Evolutionary conservation across 129 eudicot species (phyloP).

Genomic region (Ambrosia artemisiifolia): DNA sequence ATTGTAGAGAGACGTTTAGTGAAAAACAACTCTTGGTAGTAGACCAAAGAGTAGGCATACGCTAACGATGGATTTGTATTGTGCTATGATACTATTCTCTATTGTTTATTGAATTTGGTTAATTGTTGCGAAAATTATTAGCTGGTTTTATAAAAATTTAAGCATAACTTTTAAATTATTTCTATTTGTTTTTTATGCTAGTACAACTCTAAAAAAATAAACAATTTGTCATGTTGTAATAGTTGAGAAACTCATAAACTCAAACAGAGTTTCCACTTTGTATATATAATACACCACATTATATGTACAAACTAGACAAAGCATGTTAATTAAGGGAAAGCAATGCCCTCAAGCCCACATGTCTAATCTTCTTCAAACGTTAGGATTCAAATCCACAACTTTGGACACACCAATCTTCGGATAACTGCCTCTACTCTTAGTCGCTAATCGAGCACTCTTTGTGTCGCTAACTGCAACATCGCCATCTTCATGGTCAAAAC

Average conservation of each 20-base stretch:
- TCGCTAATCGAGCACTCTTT: conserved; percentile 17
- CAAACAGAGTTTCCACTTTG: background rate
- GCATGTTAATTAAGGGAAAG: background rate
- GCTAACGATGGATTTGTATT: too few species aligned
- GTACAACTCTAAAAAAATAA: background rate
- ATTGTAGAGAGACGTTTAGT: too few species aligned
- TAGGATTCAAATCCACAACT: conserved; percentile 37
- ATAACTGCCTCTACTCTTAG: conserved; percentile 26
- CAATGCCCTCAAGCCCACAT: conserved; percentile 30
- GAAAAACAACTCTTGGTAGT: too few species aligned
- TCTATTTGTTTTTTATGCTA: background rate
- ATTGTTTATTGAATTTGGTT: too few species aligned
- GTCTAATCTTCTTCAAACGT: conserved; percentile 13
- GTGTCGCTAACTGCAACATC: conserved; percentile 19
- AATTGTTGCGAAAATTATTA: background rate
- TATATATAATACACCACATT: conserved; percentile 2
- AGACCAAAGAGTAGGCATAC: too few species aligned
- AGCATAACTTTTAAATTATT: background rate
- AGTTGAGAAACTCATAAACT: background rate
- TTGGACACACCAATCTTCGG: conserved; percentile 36
- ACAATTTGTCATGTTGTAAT: background rate
- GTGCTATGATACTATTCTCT: too few species aligned
- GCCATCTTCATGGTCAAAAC: conserved; percentile 33
- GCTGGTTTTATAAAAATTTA: too few species aligned
- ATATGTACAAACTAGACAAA: conserved; percentile 20